Evolutionary conservation across 2,329 filamentous ascomycete genomes (phyloP).

Genomic region (Xylariaceae sp.): DNA sequence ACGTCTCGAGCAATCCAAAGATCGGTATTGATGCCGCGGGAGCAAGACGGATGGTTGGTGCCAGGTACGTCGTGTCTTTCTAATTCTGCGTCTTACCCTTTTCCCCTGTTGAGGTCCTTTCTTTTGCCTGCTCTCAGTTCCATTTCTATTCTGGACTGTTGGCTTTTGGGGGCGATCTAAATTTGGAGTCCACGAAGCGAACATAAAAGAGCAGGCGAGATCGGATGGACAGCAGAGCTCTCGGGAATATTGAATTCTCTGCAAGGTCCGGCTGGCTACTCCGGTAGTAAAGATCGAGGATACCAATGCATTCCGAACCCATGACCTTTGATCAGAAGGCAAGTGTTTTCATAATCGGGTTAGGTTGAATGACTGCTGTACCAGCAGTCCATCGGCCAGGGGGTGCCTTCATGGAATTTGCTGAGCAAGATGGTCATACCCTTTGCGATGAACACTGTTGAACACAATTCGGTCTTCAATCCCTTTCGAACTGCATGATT

Average conservation of each 20-base stretch:
- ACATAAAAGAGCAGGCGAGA: background rate
- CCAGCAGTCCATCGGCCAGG: background rate
- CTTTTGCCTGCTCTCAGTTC: conserved; percentile 5
- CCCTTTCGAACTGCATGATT: background rate
- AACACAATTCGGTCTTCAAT: background rate
- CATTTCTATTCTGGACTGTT: background rate
- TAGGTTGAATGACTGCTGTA: background rate
- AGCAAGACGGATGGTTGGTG: conserved; percentile 43
- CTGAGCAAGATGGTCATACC: no score
- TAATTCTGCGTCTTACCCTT: background rate
- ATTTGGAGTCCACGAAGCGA: background rate
- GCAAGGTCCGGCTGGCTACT: background rate
- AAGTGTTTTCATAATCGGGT: background rate
- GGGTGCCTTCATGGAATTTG: no score
- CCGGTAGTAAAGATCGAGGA: background rate
- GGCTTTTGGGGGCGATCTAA: no score
- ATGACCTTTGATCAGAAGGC: background rate
- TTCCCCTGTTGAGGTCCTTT: background rate
- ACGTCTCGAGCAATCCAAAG: conserved; percentile 46
- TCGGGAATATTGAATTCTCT: no score
- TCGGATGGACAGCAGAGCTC: no score
- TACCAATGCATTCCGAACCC: background rate
- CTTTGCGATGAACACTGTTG: no score
- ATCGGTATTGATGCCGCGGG: conserved; percentile 42
- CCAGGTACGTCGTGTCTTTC: conserved; percentile 33